Base-by-base conservation (phyloP, 768 basidiomycete genomes). In the Trametes coccinea region DNA sequence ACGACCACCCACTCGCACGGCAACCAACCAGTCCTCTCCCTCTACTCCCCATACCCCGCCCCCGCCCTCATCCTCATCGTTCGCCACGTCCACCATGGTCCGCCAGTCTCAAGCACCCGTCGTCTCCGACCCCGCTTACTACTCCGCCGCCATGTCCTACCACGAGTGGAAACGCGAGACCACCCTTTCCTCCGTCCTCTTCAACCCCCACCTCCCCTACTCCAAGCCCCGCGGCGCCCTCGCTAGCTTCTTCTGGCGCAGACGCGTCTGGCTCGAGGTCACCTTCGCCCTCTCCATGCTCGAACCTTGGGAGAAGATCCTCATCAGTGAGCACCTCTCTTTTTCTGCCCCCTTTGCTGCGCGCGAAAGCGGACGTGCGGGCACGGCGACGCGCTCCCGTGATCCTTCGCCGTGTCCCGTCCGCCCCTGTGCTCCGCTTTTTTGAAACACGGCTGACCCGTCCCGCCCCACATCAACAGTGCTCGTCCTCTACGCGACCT, bases 231-330 rank as follows among this genome's bases (percentile, higher is more conserved):
- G 46, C 27, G 63, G 63, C 2, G 16, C 60, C 39, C 11, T 70
- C 46, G 66, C 60, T 16, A 60, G 59, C 49, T 67, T 66, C 65
- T 60, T 84, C 46, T 84, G 84, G 82, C 75, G 77, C 31, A 76
- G 78, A 69, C 75, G 82, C 63, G 71, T 86, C 58, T 79, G 81
- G 76, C 71, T 88, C 37, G 85, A 86, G 69, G 72, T 78, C 4
- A 85, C 85, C 1, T 87, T 87, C 63, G 87, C 78, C n/a, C 74
- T 88, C 48, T 77, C 81, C 53, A 81, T 88, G 72, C 69, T 89
- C 58, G 84, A 89, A 69, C 80, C 82, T 59, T 88, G 87, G 88
- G 88, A 89, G 78, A 84, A 85, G 66, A 65, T 81, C 44, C 69
- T 88, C 43, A 77, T 84, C 58, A 69, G 87, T 87, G 69, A 71